These are phyloP conservation scores for Botrytis fragariae DNA, from an alignment of 2,329 filamentous ascomycete species.

Conservation along the genomic window DNA sequence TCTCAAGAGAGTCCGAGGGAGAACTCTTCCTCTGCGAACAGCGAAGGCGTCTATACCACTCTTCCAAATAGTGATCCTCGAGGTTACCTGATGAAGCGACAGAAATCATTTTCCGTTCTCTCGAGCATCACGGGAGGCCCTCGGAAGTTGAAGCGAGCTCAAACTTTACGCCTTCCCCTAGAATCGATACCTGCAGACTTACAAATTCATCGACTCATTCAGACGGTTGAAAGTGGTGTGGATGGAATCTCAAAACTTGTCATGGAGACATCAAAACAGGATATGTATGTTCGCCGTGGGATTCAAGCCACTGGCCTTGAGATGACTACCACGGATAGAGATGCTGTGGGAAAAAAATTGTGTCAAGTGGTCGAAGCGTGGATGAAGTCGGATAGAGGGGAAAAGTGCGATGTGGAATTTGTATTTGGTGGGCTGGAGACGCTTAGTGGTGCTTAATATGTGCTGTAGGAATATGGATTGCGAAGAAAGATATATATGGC, in stretches of 20 bases:
- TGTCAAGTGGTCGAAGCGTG: constrained; percentile 27
- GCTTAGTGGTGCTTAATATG: constrained; percentile 7
- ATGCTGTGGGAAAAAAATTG: constrained; percentile 21
- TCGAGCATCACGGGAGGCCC: constrained; percentile 21
- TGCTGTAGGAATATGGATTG: not conserved
- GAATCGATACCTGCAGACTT: constrained; percentile 31
- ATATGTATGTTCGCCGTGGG: constrained; percentile 30
- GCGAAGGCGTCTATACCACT: constrained; percentile 24
- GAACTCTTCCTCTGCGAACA: constrained; percentile 5
- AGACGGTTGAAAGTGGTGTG: constrained; percentile 23
- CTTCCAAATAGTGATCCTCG: constrained; percentile 36
- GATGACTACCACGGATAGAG: constrained; percentile 21
- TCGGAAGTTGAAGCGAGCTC: constrained; percentile 30
- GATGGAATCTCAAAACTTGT: constrained; percentile 20
- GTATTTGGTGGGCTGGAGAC: constrained; percentile 26
- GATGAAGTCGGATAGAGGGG: constrained; percentile 20
- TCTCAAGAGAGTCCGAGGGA: not conserved
- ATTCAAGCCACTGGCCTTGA: constrained; percentile 24
- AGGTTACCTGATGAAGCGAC: constrained; percentile 37
- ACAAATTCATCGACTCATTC: constrained; percentile 28
- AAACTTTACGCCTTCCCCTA: constrained; percentile 34
- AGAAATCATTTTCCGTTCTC: constrained; percentile 27
- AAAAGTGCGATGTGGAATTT: constrained; percentile 26
- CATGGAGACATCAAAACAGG: constrained; percentile 19
- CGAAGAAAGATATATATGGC: not conserved